Evolutionary conservation across 208 protist genomes (phyloP), one percentile per base, ranked within the genome.

Genomic region (Endotrypanum monterogeii): DNA sequence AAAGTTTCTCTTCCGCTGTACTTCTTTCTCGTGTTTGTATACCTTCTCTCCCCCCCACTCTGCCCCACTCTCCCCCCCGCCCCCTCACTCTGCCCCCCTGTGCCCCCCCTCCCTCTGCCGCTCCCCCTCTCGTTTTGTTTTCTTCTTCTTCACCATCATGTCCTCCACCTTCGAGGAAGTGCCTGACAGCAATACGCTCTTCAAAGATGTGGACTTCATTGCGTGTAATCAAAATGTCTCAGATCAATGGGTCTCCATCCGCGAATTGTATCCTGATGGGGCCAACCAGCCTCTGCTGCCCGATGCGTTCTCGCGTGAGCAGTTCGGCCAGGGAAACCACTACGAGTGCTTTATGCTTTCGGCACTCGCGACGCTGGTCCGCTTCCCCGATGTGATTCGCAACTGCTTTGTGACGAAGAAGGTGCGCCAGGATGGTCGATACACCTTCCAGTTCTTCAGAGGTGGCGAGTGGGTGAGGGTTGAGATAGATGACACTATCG

Each of bases 291-390:
- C 91, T 35, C 83, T 95, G 44, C 84, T 95, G 28, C 89, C 88
- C 6, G 57, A 86, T 25, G 83, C 69, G 0, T 79, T 95, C 67
- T 84, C 79, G 28, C 78, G 86, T 48, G 88, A 90, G 35, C 89
- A 93, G 73, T 93, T 95, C 61, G 82, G 81, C 28, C 89, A 95
- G 63, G 89, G 91, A 32, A 88, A 89, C 62, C 91, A 95, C 87
- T 95, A 86, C 66, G 89, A 93, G 71, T 95, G 91, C 77, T 93
- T 93, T 71, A 91, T 92, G 85, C 82, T 92, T 3, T 90, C 90
- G 8, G 79, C 90, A 0, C 76, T 95, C 23, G 65, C 90, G 14
- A 83, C 86, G 20, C 79, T 95, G 18, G 78, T 95, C 41, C 77
- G 77, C 30, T 88, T 89, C 67, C 90, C 90, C 20, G 85, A 92